Evolutionary conservation across 2,329 filamentous ascomycete genomes (phyloP), one percentile per base, ranked within the genome.

Genomic region (Gremmenia infestans): DNA sequence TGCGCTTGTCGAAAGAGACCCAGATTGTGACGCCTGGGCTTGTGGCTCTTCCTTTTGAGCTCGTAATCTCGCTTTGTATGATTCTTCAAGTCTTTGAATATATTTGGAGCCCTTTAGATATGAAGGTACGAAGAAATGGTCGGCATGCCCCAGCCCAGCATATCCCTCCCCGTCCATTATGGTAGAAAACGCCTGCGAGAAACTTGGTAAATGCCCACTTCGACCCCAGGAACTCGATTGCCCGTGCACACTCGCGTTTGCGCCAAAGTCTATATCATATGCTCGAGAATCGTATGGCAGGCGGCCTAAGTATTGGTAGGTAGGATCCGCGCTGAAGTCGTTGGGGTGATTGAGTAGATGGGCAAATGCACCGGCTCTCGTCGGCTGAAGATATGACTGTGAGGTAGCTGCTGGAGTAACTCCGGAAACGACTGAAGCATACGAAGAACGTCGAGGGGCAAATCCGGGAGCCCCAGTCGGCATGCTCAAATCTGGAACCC

Each of bases 31-130:
- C n/a, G 75, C 72, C 52, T 74, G 74, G 19, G 71, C 67, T 25
- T 74, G 73, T 32, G 68, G 68, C 48, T 67, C 67, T 52, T 74
- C 73, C 57, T 71, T 74, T 61, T 78, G 76, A 17, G 64, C 76
- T 70, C 78, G 71, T 39, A 81, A 54, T 68, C 81, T 88, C 48
- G 81, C 79, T 69, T 78, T 81, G 70, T 91, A 81, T 55, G 81
- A 82, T 59, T 89, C 85, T 65, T 88, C 83, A 48, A 97, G 78
- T 69, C 82, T 85, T 65, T 87, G 81, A 52, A 93, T 83, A 72
- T 96, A 92, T 66, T 84, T 82, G 14, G 91, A 93, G 40, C 83
- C 83, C 63, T 80, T 78, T 46, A 97, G 80, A 72, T 97, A 97
- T 5, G 90, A 91, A 0, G 93, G 93, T 11, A 86, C 80, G 71